A percentile compares a stretch with the other conserved stretches of the same genome.
These are phyloP conservation scores for Leishmania amazonensis DNA, from an alignment of 208 protist genomes.

Conservation along the genomic window DNA sequence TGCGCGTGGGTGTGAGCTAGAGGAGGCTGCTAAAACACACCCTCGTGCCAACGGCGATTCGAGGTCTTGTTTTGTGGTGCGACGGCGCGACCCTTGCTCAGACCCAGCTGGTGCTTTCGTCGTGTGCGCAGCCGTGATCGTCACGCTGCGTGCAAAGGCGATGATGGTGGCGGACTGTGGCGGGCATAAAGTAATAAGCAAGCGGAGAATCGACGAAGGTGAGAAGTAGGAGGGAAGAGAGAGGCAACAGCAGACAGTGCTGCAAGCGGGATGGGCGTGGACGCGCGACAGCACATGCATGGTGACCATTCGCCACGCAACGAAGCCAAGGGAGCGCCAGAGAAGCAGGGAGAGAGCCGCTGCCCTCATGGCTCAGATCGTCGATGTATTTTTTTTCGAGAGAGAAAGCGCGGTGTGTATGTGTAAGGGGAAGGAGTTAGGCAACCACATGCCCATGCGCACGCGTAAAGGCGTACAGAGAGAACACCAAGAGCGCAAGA, in stretches of 20 bases:
- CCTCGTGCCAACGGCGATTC: background rate
- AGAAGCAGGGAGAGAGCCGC: background rate
- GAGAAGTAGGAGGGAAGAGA: background rate
- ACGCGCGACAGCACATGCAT: background rate
- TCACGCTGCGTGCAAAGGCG: background rate
- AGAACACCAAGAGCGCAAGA: background rate
- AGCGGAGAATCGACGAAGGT: background rate
- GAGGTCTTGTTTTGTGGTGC: background rate
- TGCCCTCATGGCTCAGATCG: background rate
- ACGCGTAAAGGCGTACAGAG: background rate
- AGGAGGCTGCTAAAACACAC: background rate
- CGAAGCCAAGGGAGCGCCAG: background rate
- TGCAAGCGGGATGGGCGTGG: background rate
- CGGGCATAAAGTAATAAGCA: background rate
- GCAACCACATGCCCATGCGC: background rate
- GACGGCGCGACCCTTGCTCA: background rate
- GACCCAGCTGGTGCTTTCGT: background rate
- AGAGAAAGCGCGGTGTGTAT: background rate
- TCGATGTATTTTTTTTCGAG: background rate
- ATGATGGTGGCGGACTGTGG: background rate
- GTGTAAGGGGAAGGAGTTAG: background rate
- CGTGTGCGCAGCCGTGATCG: background rate
- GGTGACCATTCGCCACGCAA: background rate
- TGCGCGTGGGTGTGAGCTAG: conserved; percentile 1
- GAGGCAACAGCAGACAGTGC: background rate